These are phyloP conservation scores for Neurospora cerealis DNA, from an alignment of 495 filamentous ascomycete genomes.

Conservation along the genomic window DNA sequence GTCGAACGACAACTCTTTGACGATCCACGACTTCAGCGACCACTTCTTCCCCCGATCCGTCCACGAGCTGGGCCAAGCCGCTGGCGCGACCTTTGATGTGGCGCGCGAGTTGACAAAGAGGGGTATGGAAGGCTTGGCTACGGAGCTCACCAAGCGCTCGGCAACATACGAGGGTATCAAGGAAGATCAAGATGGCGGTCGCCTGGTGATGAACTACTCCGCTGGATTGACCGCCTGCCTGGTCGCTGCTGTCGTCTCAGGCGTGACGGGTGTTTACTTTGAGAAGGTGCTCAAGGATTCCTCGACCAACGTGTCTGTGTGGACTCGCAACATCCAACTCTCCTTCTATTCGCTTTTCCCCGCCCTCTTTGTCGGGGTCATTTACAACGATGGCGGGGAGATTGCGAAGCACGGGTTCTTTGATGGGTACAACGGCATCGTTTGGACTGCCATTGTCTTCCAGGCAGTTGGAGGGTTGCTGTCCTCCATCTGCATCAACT, in stretches of 20 bases:
- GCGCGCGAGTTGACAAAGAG: conserved; percentile 40
- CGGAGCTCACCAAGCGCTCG: conserved; percentile 62
- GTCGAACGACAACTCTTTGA: conserved; percentile 33
- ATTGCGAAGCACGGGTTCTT: conserved; percentile 84
- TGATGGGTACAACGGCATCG: conserved; percentile 81
- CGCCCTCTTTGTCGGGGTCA: conserved; percentile 73
- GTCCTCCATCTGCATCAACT: conserved; percentile 74
- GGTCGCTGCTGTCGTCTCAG: conserved; percentile 66
- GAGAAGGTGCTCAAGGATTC: conserved; percentile 91
- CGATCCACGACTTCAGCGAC: conserved; percentile 44
- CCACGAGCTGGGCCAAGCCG: conserved; percentile 45
- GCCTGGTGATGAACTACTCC: conserved; percentile 54
- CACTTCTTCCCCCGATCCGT: conserved; percentile 68
- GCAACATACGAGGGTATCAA: conserved; percentile 91
- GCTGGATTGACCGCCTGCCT: conserved; percentile 73
- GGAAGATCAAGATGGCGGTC: conserved; percentile 60
- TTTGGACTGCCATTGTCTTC: conserved; percentile 74
- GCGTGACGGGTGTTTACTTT: conserved; percentile 82
- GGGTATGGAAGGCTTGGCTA: conserved; percentile 28
- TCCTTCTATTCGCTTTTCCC: conserved; percentile 87
- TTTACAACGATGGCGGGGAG: conserved; percentile 75
- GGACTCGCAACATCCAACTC: conserved; percentile 90
- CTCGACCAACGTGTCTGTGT: conserved; percentile 57
- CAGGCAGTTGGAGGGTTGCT: conserved; percentile 79
- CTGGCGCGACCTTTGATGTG: conserved; percentile 31